Base-by-base conservation (phyloP, 73 alveolate species). In the Effrenium voratum region DNA sequence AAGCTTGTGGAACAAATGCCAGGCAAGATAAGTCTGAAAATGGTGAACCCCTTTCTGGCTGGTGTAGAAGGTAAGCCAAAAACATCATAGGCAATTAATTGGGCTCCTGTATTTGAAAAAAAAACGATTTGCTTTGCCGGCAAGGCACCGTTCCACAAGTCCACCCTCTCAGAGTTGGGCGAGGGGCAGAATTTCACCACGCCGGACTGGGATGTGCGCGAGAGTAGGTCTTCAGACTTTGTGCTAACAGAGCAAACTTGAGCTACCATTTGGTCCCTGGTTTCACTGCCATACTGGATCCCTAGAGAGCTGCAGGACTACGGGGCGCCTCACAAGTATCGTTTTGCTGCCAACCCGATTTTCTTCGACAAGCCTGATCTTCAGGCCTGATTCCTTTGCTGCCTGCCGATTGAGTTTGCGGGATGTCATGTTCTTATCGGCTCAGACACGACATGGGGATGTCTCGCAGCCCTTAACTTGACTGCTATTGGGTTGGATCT, bases 271-370 rank as follows among this genome's bases (percentile, higher is more conserved):
- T 2, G 16, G 72, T 57, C 28, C 72, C 72, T 30, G 28, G 28
- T 2, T 1, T 30, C 16, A 57, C 28, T 57, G n/a, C 72, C 72
- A 22, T 57, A 57, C 72, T 22, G 28, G 1, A 30, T 30, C 72
- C 28, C 28, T 57, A 22, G 16, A 1, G 72, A 22, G 0, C 28
- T n/a, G 40, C 43, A 86, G 94, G 94, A 87, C 70, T 70, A 44
- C 24, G 95, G 95, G 47, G 75, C 95, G 10, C 95, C 95, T 5
- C 47, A 41, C 68, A 87, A 87, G 84, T 72, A 63, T 70, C 95
- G 63, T 45, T 87, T 59, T 44, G 66, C 75, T 19, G n/a, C 84
- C 4, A 36, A 63, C 26, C 63, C 63, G 28, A 87, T 87, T 38
- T 87, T 87, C 41, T 87, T 87, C n/a, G 95, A 87, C 95, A 28